Conservation (phyloP, 352 stramenopile species). For the Lagenidium giganteum region DNA sequence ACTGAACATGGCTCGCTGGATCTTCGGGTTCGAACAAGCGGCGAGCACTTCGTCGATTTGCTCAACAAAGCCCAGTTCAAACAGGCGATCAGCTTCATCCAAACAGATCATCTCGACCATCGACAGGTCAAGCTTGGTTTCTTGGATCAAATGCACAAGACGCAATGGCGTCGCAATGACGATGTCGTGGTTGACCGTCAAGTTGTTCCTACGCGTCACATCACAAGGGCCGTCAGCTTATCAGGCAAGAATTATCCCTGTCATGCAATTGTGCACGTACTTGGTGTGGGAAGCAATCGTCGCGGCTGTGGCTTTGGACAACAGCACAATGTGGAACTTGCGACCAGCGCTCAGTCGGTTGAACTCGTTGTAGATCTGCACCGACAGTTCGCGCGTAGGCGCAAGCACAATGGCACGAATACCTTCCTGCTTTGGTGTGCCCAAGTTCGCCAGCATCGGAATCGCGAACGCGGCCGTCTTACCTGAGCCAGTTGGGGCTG, state of each 20-base stretch:
- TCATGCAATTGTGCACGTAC: slow-evolving; percentile 12
- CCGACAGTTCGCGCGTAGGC: slow-evolving; percentile 96
- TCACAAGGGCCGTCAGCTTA: slow-evolving; percentile 8
- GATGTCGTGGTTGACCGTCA: slow-evolving; percentile 89
- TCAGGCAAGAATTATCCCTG: neutral
- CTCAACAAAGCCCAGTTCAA: slow-evolving; percentile 95
- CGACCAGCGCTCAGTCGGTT: slow-evolving; percentile 82
- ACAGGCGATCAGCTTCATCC: slow-evolving; percentile 98
- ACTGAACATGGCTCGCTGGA: slow-evolving; percentile 96
- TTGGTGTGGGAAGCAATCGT: slow-evolving; percentile 72
- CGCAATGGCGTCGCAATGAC: slow-evolving; percentile 96
- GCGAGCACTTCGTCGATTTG: slow-evolving; percentile 98
- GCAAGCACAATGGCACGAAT: slow-evolving; percentile 94
- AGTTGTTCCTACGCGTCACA: slow-evolving; percentile 43
- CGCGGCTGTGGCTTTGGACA: slow-evolving; percentile 91
- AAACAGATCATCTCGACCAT: slow-evolving; percentile 94
- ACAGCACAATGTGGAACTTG: slow-evolving; percentile 84
- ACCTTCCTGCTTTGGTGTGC: slow-evolving; percentile 39
- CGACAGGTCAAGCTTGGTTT: slow-evolving; percentile 76
- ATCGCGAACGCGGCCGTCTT: slow-evolving; percentile 99
- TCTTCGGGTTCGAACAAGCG: slow-evolving; percentile 76
- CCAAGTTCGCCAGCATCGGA: slow-evolving; percentile 86
- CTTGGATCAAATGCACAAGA: slow-evolving; percentile 89
- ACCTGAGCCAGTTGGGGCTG: slow-evolving; percentile 95
- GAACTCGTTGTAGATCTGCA: slow-evolving; percentile 97